phyloP scores from a whole-genome alignment of 305 asterid species.

The Fraxinus sp. region DNA sequence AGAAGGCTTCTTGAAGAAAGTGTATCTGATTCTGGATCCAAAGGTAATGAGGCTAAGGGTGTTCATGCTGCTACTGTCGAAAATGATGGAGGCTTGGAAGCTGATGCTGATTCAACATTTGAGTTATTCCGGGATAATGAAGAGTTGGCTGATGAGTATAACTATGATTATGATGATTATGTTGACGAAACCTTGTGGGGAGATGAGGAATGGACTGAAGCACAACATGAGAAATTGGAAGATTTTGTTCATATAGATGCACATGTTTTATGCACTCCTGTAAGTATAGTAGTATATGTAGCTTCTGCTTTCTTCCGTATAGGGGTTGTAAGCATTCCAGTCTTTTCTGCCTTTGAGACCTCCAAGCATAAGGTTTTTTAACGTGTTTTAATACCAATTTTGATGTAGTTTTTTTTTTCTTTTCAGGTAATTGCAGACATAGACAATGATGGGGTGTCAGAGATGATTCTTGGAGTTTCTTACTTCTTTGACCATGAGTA shows the following conservation, averaged over 20 bases:
- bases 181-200: slow-evolving; percentile 87
- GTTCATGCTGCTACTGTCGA: slow-evolving; percentile 72
- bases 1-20: slow-evolving; percentile 52
- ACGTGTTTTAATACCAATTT: neutral
- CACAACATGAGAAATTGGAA: slow-evolving; percentile 77
- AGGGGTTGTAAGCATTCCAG: neutral
- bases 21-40: slow-evolving; percentile 26
- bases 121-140: slow-evolving; percentile 79
- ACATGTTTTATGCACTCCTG: slow-evolving; percentile 91
- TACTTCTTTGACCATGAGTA: slow-evolving; percentile 98
- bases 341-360: neutral
- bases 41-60: slow-evolving; percentile 36
- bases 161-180: slow-evolving; percentile 89
- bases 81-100: slow-evolving; percentile 76
- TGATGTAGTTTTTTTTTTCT: slow-evolving; percentile 19
- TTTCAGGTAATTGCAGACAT: slow-evolving; percentile 94
- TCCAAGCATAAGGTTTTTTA: neutral
- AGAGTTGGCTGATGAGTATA: slow-evolving; percentile 87
- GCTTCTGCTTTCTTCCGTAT: slow-evolving; percentile 10
- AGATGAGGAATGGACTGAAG: slow-evolving; percentile 81
- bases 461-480: slow-evolving; percentile 96
- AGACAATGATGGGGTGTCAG: slow-evolving; percentile 84
- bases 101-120: slow-evolving; percentile 89
- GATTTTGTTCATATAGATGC: slow-evolving; percentile 89
- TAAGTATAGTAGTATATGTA: slow-evolving; percentile 41